Evolutionary conservation across 371 early-diverging fungal genomes (phyloP), one percentile per base, ranked within the genome.

Genomic region (Syncephalastrum contaminatum): DNA sequence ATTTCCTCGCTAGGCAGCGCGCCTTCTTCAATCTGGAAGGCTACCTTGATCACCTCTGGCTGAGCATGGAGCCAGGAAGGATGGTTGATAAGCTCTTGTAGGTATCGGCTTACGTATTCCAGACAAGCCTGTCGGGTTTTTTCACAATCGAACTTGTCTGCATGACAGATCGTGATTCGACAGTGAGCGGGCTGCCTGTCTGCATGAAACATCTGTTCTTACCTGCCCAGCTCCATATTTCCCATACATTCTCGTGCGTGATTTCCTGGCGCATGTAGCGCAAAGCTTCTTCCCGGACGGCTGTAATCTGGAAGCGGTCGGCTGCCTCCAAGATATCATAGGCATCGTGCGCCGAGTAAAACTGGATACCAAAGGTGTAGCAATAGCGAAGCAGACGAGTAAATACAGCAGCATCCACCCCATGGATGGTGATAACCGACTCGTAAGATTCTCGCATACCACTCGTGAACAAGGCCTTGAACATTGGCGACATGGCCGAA

Each of bases 361-460:
- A 62, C 24, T 73, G 68, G 43, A 77, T 58, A 12, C 61, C 43
- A 22, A 72, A 73, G 0, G 81, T 79, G 49, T 84, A 84, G 18
- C 79, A 79, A 48, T 72, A 82, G 40, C 62, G 72, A 13, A 84
- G 56, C 39, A 84, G 41, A 13, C 75, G 56, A 20, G 66, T 59
- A 53, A 84, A 82, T 3, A 67, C 73, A 2, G 60, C 66, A 27
- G 75, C 73, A 16, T 75, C 67, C 3, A 76, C 74, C 49, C 79
- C 73, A 52, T 65, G 59, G 5, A 84, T 67, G 15, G 62, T 66
- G 4, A 84, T 77, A 15, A 73, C 69, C 18, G 64, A 56, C 44
- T 84, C 80, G 39, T 53, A 77, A 0, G 82, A 75, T 52, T 84
- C 85, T 14, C 74, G 77, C 85, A 84, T 83, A 21, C 85, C 85